phyloP scores from a whole-genome alignment of 179 eudicot genomes.

The Actinidia arguta region DNA sequence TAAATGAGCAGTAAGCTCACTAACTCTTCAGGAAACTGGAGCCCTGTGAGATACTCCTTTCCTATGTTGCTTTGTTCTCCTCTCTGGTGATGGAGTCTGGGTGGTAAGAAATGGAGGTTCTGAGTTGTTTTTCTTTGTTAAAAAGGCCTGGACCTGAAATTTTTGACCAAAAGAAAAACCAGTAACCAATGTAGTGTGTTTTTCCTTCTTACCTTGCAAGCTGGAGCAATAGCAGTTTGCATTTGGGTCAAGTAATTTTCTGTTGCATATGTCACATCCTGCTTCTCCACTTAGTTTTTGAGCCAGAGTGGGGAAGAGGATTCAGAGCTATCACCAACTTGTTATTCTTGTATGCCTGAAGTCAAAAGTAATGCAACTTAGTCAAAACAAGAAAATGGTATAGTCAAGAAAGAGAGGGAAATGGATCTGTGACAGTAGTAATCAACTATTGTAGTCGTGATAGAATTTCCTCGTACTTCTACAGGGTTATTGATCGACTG shows the following conservation, averaged over 20 bases:
- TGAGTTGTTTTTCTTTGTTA: constrained; percentile 22
- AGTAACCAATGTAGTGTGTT: background rate
- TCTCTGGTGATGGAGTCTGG: constrained; percentile 2
- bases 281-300: constrained; percentile 33
- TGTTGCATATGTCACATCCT: constrained; percentile 47
- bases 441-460: background rate
- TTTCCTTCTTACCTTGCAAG: constrained; percentile 54
- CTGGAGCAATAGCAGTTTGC: constrained; percentile 51
- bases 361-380: background rate
- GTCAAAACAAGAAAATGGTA: background rate
- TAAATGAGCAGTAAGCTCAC: constrained; percentile 10
- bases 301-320: constrained; percentile 56
- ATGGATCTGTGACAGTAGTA: background rate
- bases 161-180: background rate
- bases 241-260: constrained; percentile 50
- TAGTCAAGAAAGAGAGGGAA: background rate
- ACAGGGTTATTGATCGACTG: background rate
- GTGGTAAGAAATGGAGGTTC: constrained; percentile 43
- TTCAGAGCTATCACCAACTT: constrained; percentile 53
- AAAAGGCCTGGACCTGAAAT: constrained; percentile 43
- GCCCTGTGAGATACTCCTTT: constrained; percentile 60
- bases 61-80: constrained; percentile 36
- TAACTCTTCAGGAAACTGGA: constrained; percentile 34
- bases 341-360: constrained; percentile 55
- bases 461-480: background rate